These are phyloP conservation scores for Rhamnella rubrinervis DNA, from an alignment of 331 rosid species.

Conservation along the genomic window DNA sequence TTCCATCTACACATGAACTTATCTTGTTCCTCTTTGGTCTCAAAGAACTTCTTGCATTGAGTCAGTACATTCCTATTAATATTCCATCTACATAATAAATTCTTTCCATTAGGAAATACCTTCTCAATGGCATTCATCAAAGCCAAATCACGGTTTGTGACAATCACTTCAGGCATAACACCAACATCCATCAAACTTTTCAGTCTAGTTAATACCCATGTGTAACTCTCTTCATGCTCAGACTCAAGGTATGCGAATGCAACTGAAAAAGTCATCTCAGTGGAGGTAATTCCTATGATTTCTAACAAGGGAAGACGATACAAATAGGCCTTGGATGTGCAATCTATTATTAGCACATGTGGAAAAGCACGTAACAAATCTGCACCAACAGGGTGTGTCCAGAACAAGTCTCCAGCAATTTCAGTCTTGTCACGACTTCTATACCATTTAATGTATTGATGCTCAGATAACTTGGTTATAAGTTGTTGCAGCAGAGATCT, in stretches of 20 bases:
- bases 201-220: background rate
- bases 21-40: background rate
- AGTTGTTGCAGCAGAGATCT: conserved; percentile 20
- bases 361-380: background rate
- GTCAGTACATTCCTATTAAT: background rate
- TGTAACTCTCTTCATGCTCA: conserved; percentile 2
- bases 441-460: background rate
- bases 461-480: background rate
- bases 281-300: conserved; percentile 10
- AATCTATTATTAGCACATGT: background rate
- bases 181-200: conserved; percentile 4
- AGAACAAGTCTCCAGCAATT: background rate
- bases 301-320: background rate
- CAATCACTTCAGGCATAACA: background rate
- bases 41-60: background rate
- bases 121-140: conserved; percentile 9
- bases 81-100: conserved; percentile 7
- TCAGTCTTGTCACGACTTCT: background rate
- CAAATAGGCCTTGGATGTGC: background rate
- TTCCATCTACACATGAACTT: background rate
- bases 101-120: background rate
- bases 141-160: background rate
- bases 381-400: background rate
- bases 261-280: background rate
- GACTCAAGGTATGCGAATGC: background rate